These are phyloP conservation scores for Schizosaccharomyces osmophilus DNA, from an alignment of 805 yeast genomes.

Conservation along the genomic window DNA sequence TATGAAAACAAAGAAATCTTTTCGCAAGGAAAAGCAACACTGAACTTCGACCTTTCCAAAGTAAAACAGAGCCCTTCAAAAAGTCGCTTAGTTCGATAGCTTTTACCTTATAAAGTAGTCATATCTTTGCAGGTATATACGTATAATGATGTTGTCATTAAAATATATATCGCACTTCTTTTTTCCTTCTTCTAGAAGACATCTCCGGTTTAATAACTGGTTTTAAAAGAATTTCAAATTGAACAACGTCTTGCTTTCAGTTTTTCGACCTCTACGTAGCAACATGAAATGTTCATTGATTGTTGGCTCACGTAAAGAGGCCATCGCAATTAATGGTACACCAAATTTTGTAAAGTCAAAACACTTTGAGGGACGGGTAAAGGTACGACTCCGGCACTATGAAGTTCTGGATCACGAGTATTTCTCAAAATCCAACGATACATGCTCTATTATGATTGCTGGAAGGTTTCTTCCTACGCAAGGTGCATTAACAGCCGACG, in stretches of 20 bases:
- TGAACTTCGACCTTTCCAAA: too few species aligned
- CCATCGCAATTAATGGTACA: neutral
- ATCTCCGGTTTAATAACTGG: too few species aligned
- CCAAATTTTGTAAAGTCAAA: neutral
- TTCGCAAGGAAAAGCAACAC: too few species aligned
- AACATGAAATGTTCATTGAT: neutral
- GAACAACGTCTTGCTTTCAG: neutral
- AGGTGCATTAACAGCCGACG: conserved; percentile 10
- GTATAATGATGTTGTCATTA: too few species aligned
- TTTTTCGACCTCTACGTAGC: neutral
- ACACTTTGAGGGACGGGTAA: neutral
- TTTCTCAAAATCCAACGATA: neutral
- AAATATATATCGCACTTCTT: too few species aligned
- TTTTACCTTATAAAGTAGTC: too few species aligned
- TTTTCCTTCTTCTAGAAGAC: too few species aligned
- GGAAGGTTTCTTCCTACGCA: neutral
- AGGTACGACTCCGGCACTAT: neutral
- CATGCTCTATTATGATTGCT: neutral
- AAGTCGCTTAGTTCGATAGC: too few species aligned
- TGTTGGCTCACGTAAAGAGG: neutral
- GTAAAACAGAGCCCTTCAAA: too few species aligned
- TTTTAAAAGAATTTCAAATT: neutral
- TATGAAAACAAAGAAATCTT: too few species aligned
- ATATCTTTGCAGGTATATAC: too few species aligned
- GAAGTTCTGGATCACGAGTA: neutral